Evolutionary conservation across 305 asterid genomes (phyloP), one percentile per base, ranked within the genome.

Genomic region (Rubia balearica): DNA sequence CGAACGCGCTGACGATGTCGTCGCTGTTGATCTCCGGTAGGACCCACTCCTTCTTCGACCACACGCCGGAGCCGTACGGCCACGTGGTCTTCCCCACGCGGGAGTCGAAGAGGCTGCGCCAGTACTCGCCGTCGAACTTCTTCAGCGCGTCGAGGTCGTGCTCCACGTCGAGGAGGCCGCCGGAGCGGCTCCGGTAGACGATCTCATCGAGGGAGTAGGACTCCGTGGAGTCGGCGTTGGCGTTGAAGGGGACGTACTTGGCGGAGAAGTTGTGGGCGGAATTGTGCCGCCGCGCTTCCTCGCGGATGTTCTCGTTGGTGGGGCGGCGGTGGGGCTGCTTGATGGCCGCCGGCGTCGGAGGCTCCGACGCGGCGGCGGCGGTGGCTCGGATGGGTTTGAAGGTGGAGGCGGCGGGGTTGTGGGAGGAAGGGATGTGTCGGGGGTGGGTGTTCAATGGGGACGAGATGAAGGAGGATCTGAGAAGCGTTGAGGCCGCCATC

Each of bases 41-140:
- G n/a, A 77, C 81, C 81, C 81, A 77, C 33, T 78, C 82, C 38
- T 78, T 78, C 76, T 78, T 78, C 43, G 82, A 78, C 82, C 82
- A 78, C 4, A 78, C 82, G 12, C 82, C 82, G 13, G 82, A 78
- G 36, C 82, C 82, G 68, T 74, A 78, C 24, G 82, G 82, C 82
- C 82, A 78, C 5, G 76, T 71, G 27, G 79, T 78, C 62, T 78
- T 78, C 22, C 79, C 82, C 0, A 67, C 79, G 30, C 82, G 76
- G 10, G 82, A 78, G 40, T 78, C 82, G 41, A 78, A 78, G 3
- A 78, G 70, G 53, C 68, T n/a, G 42, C 71, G 61, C 82, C 82
- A 78, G 30, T 78, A 78, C 61, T 67, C 68, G 16, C 82, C 82
- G 22, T 74, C 79, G 48, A 78, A 78, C 38, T 78, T 48, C 68